phyloP scores from a whole-genome alignment of 2,329 filamentous ascomycete genomes.

The Diaporthe citriasiana region DNA sequence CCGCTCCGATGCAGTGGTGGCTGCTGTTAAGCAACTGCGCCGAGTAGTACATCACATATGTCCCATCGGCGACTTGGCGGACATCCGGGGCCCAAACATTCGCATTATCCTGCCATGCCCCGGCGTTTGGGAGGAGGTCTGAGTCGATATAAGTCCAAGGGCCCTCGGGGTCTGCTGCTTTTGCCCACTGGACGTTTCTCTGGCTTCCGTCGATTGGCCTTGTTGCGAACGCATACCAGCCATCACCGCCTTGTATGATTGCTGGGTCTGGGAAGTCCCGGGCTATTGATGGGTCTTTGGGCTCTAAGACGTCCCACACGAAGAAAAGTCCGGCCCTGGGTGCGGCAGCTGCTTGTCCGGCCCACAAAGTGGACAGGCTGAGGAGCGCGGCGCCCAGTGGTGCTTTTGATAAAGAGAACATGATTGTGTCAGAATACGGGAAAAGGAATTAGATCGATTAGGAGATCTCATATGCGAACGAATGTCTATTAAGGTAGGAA shows the following conservation, averaged over 20 bases:
- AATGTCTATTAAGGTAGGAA: background rate
- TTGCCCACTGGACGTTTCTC: constrained; percentile 59
- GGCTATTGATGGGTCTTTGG: constrained; percentile 35
- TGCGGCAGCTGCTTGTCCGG: constrained; percentile 29
- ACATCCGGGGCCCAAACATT: constrained; percentile 76
- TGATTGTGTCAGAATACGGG: background rate
- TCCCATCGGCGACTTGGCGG: constrained; percentile 61
- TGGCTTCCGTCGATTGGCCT: constrained; percentile 28
- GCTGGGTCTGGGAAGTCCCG: constrained; percentile 69
- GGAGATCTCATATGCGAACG: background rate
- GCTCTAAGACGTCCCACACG: constrained; percentile 13
- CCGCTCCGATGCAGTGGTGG: constrained; percentile 72
- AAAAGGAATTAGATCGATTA: background rate
- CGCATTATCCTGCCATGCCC: constrained; percentile 66
- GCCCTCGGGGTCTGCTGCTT: constrained; percentile 60
- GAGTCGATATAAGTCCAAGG: constrained; percentile 62
- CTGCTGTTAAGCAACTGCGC: constrained; percentile 57
- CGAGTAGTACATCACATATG: constrained; percentile 73
- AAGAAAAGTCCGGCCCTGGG: constrained; percentile 28
- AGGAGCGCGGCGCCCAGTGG: constrained; percentile 13
- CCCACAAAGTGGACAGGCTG: constrained; percentile 29
- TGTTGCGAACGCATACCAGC: constrained; percentile 71
- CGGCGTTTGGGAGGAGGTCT: constrained; percentile 66
- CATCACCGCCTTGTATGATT: constrained; percentile 62
- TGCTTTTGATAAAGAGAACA: constrained; percentile 24